Base-by-base conservation (phyloP, 164 flowering plant species). In the Amborella trichopoda region DNA sequence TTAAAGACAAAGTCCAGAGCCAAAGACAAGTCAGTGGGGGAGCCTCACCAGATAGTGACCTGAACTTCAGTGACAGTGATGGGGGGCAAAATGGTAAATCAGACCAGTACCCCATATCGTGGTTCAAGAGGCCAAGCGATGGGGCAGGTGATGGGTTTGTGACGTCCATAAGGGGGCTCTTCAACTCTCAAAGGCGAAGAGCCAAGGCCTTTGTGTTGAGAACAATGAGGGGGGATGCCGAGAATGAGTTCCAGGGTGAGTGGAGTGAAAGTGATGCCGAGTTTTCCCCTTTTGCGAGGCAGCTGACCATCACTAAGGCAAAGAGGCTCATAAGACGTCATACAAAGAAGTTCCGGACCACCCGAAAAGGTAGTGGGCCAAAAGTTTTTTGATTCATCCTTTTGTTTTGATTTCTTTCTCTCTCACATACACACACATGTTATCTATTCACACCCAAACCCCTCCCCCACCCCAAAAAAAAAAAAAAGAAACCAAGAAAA, bases 91-190 rank as follows among this genome's bases (percentile, higher is more conserved):
- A 66, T 5, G 94, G 68, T 25, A 77, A 68, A 55, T 43, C 77
- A 27, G 94, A 85, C 64, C 93, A 77, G 59, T 44, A 56, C 50
- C 80, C 83, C 26, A 43, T 77, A 34, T 26, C 85, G 23, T 93
- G 61, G 58, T 71, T 69, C 39, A 82, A 77, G 73, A 77, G 80
- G 11, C 83, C 78, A 32, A 66, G 60, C 62, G 95, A 93, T 70
- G 95, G 94, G 37, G 96, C 96, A 40, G 96, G 96, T 48, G 96
- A 93, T 72, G 85, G 96, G 52, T 93, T 93, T 72, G 99, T 93
- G 12, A 88, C 90, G 53, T 85, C 96, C 47, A 67, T 93, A 28
- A 78, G 76, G 58, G 95, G 99, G 19, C 77, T 93, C 16, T 93
- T 93, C 61, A 82, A 72, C 64, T 73, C 91, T 45, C 94, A 88